Base-by-base conservation (phyloP, 495 filamentous ascomycete genomes). In the Xylaria flabelliformis region DNA sequence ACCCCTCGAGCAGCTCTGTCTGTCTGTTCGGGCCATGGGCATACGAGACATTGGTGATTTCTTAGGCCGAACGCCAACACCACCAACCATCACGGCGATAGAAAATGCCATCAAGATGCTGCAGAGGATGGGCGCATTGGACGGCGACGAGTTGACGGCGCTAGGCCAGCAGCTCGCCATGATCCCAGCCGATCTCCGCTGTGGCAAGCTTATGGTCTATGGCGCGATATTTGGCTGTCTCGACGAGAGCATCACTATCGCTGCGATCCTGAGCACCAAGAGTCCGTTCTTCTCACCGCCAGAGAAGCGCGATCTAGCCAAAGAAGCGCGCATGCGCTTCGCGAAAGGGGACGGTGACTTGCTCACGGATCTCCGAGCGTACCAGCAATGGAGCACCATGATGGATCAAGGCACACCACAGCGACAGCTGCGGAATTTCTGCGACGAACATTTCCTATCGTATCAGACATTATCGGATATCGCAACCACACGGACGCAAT, bases 11-110 rank as follows among this genome's bases (percentile, higher is more conserved):
- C 96, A 98, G 73, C 87, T 98, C 15, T 98, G 96, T 78, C 86
- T 99, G 4, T 95, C 94, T 3, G 94, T 98, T 41, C 92, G 95
- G 74, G 93, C 95, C 15, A 98, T 98, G 96, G 96, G 94, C 0
- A 91, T 97, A 26, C 83, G 85, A 63, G 92, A 98, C 72, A 90
- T 97, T 13, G 85, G 89, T 3, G 83, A 78, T 7, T 99, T 99
- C 85, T 84, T 99, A 7, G 90, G 91, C 3, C 91, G 93, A 36
- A 95, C 95, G 0, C 88, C 97, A 29, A 97, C 94, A 2, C 96
- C 96, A 0, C 96, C 96, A 0, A 93, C 92, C 67, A 91, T 85
- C 53, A 83, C 91, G 3, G 95, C 95, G 7, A 93, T 99, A 42
- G 91, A 97, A 74, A 92, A 92, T 8, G 95, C 96, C 4, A 82